phyloP scores from a whole-genome alignment of 805 yeast species.

The Wickerhamomyces pijperi region DNA sequence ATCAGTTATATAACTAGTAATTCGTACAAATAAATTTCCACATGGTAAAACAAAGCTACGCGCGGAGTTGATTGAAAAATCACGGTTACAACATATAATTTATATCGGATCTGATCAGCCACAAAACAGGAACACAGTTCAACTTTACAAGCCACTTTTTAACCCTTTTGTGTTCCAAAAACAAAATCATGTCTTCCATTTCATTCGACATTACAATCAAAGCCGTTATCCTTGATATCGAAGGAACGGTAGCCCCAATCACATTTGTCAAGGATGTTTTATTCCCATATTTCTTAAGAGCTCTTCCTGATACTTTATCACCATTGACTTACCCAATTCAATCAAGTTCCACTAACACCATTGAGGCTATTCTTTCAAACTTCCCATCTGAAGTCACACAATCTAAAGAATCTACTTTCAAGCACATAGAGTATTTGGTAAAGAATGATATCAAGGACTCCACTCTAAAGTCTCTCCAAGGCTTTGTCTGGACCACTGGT shows the following conservation, averaged over 20 bases:
- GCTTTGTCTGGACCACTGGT: slow-evolving; percentile 72
- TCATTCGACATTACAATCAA: slow-evolving; percentile 3
- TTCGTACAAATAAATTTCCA: too few species aligned
- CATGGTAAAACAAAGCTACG: too few species aligned
- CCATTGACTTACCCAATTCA: slow-evolving; percentile 16
- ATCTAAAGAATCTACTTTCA: slow-evolving; percentile 23
- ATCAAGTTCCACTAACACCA: slow-evolving; percentile 17
- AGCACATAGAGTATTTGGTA: slow-evolving; percentile 49
- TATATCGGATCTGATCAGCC: too few species aligned
- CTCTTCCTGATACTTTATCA: slow-evolving; percentile 32
- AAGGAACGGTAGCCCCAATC: slow-evolving; percentile 90
- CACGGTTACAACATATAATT: too few species aligned
- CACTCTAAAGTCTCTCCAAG: slow-evolving; percentile 68
- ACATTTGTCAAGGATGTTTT: slow-evolving; percentile 73
- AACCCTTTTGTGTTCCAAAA: neutral
- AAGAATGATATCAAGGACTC: slow-evolving; percentile 66
- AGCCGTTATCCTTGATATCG: slow-evolving; percentile 59
- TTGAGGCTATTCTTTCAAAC: slow-evolving; percentile 7
- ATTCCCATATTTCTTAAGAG: slow-evolving; percentile 60
- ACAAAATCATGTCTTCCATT: neutral
- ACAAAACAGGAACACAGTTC: too few species aligned
- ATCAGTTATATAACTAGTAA: too few species aligned
- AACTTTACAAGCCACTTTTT: too few species aligned
- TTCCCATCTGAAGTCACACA: slow-evolving; percentile 13
- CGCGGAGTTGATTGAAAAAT: too few species aligned